Evolutionary conservation across 345 rosid species (phyloP), one percentile per base, ranked within the genome.

Genomic region (Eucalyptus erythrocorys): DNA sequence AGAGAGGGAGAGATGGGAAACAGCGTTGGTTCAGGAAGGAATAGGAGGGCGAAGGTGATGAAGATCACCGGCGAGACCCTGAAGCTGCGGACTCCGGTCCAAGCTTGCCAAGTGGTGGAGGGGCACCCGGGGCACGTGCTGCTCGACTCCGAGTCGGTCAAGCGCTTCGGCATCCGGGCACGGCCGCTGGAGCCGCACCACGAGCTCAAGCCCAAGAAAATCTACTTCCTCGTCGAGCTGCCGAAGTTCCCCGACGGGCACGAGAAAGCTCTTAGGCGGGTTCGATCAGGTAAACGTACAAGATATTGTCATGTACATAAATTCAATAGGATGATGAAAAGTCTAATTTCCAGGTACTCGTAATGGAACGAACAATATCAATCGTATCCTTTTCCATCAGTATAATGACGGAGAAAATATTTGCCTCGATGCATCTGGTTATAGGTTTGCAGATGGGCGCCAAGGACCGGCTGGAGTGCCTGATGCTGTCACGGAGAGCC

Each of bases 401-500:
- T 71, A 19, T 34, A 34, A 34, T 19, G 81, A 71, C 81, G 26
- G 81, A 10, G 1, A 64, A n/a, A 64, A n/a, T 15, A 1, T 64
- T 10, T 76, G 27, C 82, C 45, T 37, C 27, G 27, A 37, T 76
- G 82, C 82, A 76, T 76, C 82, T 21, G 82, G 24, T 40, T 76
- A 10, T 21, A 76, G 82, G 82, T 13, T 80, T 98, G 10, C 94
- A 94, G 89, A 94, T 98, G 92, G 93, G 94, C 10, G 99, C 99
- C 1, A 96, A 95, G 92, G 99, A 98, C 87, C 81, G 99, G 93
- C 92, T 97, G 21, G 99, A 96, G 88, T 92, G 90, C 87, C 91
- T 97, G 88, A 96, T 95, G 99, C 89, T 97, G 59, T 93, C 99
- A 1, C 89, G 99, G 87, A 93, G 98, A 91, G 90, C 99, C 5